These are phyloP conservation scores for Hysterium pulicare DNA, from an alignment of 2,329 filamentous ascomycete species.

Conservation along the genomic window DNA sequence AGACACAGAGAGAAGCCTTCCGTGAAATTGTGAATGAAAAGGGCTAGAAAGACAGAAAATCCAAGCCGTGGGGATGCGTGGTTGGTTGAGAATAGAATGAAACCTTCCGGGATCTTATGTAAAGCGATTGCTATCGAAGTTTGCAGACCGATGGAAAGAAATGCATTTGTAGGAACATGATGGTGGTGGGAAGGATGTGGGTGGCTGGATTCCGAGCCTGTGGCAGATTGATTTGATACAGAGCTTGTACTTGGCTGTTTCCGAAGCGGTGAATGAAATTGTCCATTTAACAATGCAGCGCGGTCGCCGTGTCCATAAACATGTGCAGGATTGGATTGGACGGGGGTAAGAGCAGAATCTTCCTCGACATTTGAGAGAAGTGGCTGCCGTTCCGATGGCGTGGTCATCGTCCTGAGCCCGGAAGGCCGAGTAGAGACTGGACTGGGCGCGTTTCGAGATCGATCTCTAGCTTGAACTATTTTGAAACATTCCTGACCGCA, in stretches of 20 bases:
- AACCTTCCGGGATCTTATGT: constrained; percentile 87
- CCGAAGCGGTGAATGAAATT: constrained; percentile 6
- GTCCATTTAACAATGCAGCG: constrained; percentile 15
- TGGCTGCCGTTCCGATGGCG: constrained; percentile 25
- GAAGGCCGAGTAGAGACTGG: constrained; percentile 16
- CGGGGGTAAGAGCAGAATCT: constrained; percentile 9
- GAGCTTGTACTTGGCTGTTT: constrained; percentile 8
- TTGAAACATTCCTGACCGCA: constrained; percentile 62
- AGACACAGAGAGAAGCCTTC: constrained; percentile 94
- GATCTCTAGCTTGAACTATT: constrained; percentile 40
- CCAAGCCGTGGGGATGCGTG: constrained; percentile 88
- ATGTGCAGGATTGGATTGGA: constrained; percentile 12
- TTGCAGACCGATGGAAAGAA: constrained; percentile 91
- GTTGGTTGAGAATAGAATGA: constrained; percentile 94
- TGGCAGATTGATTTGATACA: constrained; percentile 7
- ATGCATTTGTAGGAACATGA: constrained; percentile 91
- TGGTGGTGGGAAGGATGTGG: constrained; percentile 73
- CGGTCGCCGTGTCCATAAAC: constrained; percentile 17
- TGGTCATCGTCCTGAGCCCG: constrained; percentile 23
- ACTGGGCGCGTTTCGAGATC: constrained; percentile 21
- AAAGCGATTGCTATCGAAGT: constrained; percentile 92
- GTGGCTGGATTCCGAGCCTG: constrained; percentile 7
- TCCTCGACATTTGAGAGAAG: constrained; percentile 30
- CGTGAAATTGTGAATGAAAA: constrained; percentile 97
- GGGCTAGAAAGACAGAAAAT: constrained; percentile 86